Conservation (phyloP, 2,329 filamentous ascomycete genomes). For the Pseudopyrenochaeta lycopersici region DNA sequence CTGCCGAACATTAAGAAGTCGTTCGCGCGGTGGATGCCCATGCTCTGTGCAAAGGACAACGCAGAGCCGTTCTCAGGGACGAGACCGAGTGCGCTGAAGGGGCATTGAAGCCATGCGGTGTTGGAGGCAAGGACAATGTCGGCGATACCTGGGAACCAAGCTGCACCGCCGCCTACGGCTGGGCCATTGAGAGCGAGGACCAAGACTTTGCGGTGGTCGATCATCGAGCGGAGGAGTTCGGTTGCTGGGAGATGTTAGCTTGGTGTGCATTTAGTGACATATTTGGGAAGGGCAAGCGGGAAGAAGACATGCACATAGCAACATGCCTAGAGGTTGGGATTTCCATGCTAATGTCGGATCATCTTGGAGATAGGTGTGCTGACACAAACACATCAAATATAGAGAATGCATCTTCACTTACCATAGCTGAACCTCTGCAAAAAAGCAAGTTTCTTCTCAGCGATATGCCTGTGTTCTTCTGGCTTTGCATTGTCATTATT, state of each 20-base stretch:
- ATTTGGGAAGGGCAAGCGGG: neutral
- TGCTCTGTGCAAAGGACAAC: constrained; percentile 56
- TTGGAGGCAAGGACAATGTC: constrained; percentile 60
- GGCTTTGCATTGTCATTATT: constrained; percentile 21
- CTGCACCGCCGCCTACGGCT: constrained; percentile 60
- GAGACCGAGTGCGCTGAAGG: constrained; percentile 58
- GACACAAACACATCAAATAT: neutral
- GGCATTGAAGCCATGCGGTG: constrained; percentile 58
- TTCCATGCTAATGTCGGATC: no score
- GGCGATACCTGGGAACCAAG: constrained; percentile 60
- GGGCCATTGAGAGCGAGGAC: constrained; percentile 62
- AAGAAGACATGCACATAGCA: neutral
- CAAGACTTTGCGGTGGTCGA: constrained; percentile 62
- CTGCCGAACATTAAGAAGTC: constrained; percentile 63
- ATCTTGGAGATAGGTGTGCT: no score
- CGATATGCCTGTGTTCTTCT: constrained; percentile 29
- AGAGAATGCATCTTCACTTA: constrained; percentile 20
- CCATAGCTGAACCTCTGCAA: constrained; percentile 39
- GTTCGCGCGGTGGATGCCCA: constrained; percentile 61
- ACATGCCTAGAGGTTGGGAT: no score
- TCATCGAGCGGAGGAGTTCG: constrained; percentile 56
- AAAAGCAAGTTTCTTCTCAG: constrained; percentile 45
- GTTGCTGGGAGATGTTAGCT: constrained; percentile 24
- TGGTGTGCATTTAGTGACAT: neutral
- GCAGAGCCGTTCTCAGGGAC: constrained; percentile 61